Evolutionary conservation across 306 rosid species (phyloP), one percentile per base, ranked within the genome.

Genomic region (Geum urbanum): DNA sequence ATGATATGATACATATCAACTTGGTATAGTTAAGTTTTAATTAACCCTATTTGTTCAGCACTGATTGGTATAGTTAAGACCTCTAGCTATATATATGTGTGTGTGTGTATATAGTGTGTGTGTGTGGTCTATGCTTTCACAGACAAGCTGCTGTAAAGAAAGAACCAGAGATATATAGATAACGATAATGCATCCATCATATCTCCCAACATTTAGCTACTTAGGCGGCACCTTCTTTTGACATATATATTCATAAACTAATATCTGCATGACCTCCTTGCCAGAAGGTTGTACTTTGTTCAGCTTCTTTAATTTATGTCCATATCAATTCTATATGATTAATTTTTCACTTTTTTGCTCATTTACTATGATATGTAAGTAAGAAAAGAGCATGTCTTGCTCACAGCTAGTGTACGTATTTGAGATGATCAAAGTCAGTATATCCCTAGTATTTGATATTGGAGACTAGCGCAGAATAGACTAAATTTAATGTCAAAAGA

Each of bases 271-370:
- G 67, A 61, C 24, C 66, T 27, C 61, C 37, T 32, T 32, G 37
- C 37, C 72, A 48, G 45, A 57, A 63, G 79, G 76, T 20, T 27
- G 37, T 32, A 43, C 2, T 78, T 74, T 78, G 70, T 71, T 82
- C 70, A 81, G 37, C 37, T 32, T 32, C 37, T 32, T 76, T 80
- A 76, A 83, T 69, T 82, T 82, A 81, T 88, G 92, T 80, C 89
- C 81, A 76, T 79, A 44, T 19, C 20, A 32, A 80, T 83, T 71
- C 85, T 66, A 72, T 84, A 85, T 85, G 91, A 85, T 67, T 57
- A 77, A 73, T 74, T 15, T 1, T 41, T 8, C 10, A 43, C 52
- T 69, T 54, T 69, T 70, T 69, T 18, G 73, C 8, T 69, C 50
- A 68, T 52, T 69, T 39, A 14, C 64, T 15, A 6, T 59, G 35